Base-by-base conservation (phyloP, 345 rosid species). In the Viola odorata region DNA sequence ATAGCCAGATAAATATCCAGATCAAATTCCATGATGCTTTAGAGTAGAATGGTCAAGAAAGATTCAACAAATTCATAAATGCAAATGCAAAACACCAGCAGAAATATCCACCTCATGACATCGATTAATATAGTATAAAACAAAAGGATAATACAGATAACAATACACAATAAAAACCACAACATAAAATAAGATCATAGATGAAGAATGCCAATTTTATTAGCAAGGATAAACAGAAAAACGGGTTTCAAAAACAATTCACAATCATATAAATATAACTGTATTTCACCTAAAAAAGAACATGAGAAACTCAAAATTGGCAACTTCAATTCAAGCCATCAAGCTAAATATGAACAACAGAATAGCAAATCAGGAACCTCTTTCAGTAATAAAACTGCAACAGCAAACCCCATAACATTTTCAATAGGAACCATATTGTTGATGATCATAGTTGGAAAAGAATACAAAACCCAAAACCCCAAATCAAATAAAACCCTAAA, bases 51-150 rank as follows among this genome's bases (percentile, higher is more conserved):
- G 41, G 17, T 6, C 53, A 45, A 45, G 61, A 8, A 42, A 59
- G 45, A 66, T 2, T 16, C 48, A 17, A 41, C 7, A 36, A 14
- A 57, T 50, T 44, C 10, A 39, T 32, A 8, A 41, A 48, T 53
- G 7, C 57, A 41, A 50, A 51, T 37, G 37, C 17, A 66, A 50
- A 49, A 39, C n/a, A 42, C 16, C 56, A 53, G 12, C 47, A 15
- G 15, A 65, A 12, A 37, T 40, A 41, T 41, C 55, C 39, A 23
- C 55, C 36, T 52, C 55, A 23, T 23, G 36, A 52, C 39, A 1
- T 52, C 32, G 32, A 23, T 17, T 11, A 11, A 32, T 8, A 9
- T 52, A 52, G 12, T 11, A 23, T 52, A 16, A 52, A 16, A 41
- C 32, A 57, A 14, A 53, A 15, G 23, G 50, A 23, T 23, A 23